These are phyloP conservation scores for Thecamonas trahens DNA, from an alignment of 78 protist species.

Conservation along the genomic window DNA sequence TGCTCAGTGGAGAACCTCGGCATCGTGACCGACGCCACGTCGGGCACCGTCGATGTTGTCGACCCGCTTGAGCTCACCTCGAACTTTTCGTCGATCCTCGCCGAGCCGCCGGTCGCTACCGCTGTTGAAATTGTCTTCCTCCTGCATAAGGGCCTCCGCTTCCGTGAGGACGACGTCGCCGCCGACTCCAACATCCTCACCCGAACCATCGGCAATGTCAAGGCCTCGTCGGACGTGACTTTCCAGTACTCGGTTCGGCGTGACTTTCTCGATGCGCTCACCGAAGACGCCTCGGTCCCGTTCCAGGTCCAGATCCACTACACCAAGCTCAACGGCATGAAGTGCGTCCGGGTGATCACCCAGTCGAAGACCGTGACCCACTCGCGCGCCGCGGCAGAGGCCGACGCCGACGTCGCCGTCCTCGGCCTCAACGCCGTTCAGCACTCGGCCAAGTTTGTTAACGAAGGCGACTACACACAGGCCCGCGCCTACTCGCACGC, in stretches of 20 bases:
- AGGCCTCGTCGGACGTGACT: background rate
- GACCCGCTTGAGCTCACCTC: constrained; percentile 46
- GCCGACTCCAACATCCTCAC: background rate
- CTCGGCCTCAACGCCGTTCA: background rate
- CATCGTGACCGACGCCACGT: constrained; percentile 20
- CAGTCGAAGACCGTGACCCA: background rate
- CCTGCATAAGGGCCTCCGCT: background rate
- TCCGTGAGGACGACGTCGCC: too few species aligned
- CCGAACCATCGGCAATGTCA: background rate
- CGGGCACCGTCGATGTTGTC: constrained; percentile 43
- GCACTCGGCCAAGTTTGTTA: background rate
- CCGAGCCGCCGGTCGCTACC: constrained; percentile 48
- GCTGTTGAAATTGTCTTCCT: constrained; percentile 20
- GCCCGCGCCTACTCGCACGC: too few species aligned
- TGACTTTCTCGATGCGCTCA: background rate
- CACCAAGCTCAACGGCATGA: constrained; percentile 37
- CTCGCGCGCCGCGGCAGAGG: constrained; percentile 3
- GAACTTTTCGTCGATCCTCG: constrained; percentile 16
- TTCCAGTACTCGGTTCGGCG: background rate
- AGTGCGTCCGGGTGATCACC: constrained; percentile 48
- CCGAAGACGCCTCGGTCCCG: constrained; percentile 15
- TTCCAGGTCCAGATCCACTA: constrained; percentile 56
- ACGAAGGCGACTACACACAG: background rate
- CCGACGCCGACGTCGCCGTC: constrained; percentile 3
- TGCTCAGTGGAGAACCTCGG: constrained; percentile 22